Conservation (phyloP, 257 asterid genomes). For the Nicotiana undulata region DNA sequence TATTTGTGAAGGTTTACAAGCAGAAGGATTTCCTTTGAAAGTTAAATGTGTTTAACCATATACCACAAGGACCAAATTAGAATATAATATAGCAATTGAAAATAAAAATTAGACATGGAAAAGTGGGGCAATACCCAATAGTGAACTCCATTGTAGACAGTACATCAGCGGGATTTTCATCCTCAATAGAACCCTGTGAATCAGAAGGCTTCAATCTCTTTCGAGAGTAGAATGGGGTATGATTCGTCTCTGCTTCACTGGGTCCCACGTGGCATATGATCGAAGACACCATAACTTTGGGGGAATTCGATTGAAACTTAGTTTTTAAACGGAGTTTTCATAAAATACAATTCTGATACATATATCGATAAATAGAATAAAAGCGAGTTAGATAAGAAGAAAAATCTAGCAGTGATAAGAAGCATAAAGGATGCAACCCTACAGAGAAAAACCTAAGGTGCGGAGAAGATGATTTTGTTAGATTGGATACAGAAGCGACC, state of each 20-base stretch:
- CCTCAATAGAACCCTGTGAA: background rate
- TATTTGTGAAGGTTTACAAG: too few species aligned
- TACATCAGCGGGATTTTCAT: background rate
- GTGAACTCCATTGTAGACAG: constrained; percentile 21
- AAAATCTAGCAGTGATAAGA: too few species aligned
- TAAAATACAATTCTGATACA: too few species aligned
- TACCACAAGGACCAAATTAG: too few species aligned
- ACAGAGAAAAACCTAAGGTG: background rate
- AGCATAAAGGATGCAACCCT: background rate
- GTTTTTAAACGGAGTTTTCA: too few species aligned
- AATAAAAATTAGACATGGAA: background rate
- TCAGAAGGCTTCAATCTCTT: background rate
- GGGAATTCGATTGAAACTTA: too few species aligned
- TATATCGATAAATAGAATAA: too few species aligned
- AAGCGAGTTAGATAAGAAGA: too few species aligned
- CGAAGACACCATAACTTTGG: constrained; percentile 8
- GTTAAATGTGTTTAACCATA: too few species aligned
- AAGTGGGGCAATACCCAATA: constrained; percentile 16
- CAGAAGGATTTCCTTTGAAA: too few species aligned
- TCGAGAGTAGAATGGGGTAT: background rate
- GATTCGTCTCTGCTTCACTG: background rate
- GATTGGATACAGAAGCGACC: background rate
- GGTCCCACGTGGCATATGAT: background rate
- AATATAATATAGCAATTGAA: background rate
- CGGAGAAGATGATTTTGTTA: background rate